Base-by-base conservation (phyloP, 768 basidiomycete species). In the Tulasnella sp. region DNA sequence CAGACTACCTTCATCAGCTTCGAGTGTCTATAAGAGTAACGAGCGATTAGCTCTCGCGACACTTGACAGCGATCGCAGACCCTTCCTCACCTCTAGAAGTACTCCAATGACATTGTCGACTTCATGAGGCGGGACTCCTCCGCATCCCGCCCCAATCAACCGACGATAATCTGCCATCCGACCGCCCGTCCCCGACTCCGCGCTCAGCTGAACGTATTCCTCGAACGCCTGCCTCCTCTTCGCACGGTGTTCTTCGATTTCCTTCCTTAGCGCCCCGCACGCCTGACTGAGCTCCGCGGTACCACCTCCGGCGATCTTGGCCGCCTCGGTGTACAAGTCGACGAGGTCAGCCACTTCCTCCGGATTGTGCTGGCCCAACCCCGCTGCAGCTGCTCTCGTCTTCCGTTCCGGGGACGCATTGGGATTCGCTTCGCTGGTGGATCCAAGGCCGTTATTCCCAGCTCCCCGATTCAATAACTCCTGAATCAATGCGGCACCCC, bases 61-160 rank as follows among this genome's bases (percentile, higher is more conserved):
- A 14, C 62, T 26, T 64, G 22, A 34, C 9, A 14, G 32, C 26
- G 9, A 34, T 67, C 4, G 14, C n/a, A 3, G 12, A 2, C 2
- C 32, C 85, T 67, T 3, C 32, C 85, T 67, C 75, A 91, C 92
- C 86, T 96, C 93, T 19, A 95, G 83, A 47, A 98, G 81, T 84
- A 91, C 90, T 32, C 87, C 88, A 73, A 97, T 83, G 5, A 95
- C 89, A 73, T 87, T 86, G 77, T 98, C 95, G 41, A 98, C 91
- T 74, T 98, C 95, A n/a, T 87, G 83, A 1, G 90, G 87, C 2
- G 90, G 86, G 36, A 95, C 86, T 0, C 92, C 91, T 29, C 94
- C 94, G 81, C 93, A 96, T 0, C 93, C 95, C 17, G 93, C 89
- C 37, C 90, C 90, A 76, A 99, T 95, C 67, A 99, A 80, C 32